Evolutionary conservation across 1,284 basidiomycete genomes (phyloP).

Genomic region (Apiotrichum porosum): DNA sequence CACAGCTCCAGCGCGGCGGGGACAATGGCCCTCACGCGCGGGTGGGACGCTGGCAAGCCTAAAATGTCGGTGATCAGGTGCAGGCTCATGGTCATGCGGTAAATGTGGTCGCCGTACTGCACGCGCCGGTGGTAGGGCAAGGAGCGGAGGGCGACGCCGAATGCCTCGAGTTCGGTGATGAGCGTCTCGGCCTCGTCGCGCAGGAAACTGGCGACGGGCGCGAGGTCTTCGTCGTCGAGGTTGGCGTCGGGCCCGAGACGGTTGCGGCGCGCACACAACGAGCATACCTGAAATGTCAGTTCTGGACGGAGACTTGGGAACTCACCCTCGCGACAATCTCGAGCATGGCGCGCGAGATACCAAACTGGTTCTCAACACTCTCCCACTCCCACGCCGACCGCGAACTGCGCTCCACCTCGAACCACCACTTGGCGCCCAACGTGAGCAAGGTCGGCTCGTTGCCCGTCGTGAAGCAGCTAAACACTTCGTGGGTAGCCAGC

Average conservation of each 20-base stretch:
- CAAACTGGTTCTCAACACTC: constrained; percentile 19
- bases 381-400: constrained; percentile 15
- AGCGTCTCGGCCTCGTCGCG: constrained; percentile 3
- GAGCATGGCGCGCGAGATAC: constrained; percentile 15
- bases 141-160: constrained; percentile 5
- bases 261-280: constrained; percentile 4
- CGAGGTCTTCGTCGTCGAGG: constrained; percentile 6
- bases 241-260: constrained; percentile 3
- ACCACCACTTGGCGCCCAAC: constrained; percentile 16
- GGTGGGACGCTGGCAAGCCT: background rate
- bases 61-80: constrained; percentile 18
- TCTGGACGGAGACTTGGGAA: background rate
- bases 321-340: constrained; percentile 20
- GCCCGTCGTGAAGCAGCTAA: constrained; percentile 18
- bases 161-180: constrained; percentile 8
- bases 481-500: constrained; percentile 17
- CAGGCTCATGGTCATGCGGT: constrained; percentile 14
- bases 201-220: constrained; percentile 5
- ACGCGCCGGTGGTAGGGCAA: constrained; percentile 12
- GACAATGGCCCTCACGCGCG: background rate
- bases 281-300: constrained; percentile 2
- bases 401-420: constrained; percentile 7
- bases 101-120: constrained; percentile 20
- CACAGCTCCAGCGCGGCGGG: constrained; percentile 12
- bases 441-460: constrained; percentile 17